These are phyloP conservation scores for Yamadazyma siamensis DNA, from an alignment of 1,139 yeast genomes.

Conservation along the genomic window DNA sequence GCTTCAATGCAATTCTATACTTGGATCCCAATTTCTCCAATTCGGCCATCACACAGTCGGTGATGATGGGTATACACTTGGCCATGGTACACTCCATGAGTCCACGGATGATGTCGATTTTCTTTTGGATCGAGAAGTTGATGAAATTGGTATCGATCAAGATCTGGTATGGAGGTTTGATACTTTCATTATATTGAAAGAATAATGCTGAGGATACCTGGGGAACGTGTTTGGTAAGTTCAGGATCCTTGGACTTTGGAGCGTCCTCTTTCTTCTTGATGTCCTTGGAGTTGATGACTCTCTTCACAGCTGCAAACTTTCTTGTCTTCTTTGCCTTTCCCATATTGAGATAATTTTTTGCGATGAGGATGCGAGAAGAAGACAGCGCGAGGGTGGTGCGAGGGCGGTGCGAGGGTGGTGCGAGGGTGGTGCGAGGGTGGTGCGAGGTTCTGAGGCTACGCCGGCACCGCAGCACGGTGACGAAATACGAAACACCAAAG, in stretches of 20 bases:
- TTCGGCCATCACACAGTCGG: slow-evolving; percentile 98
- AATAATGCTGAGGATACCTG: slow-evolving; percentile 95
- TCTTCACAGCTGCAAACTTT: slow-evolving; percentile 90
- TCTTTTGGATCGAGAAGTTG: slow-evolving; percentile 92
- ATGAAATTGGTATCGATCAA: slow-evolving; percentile 94
- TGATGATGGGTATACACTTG: slow-evolving; percentile 89
- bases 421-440: no score
- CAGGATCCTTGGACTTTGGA: slow-evolving; percentile 52
- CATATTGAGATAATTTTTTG: slow-evolving; percentile 41
- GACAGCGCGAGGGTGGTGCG: neutral
- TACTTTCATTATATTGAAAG: slow-evolving; percentile 90
- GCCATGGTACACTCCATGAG: slow-evolving; percentile 96
- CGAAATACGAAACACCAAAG: no score
- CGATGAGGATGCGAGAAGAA: slow-evolving; percentile 8
- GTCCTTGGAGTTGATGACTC: slow-evolving; percentile 73
- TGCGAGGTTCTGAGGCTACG: neutral
- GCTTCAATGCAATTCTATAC: slow-evolving; percentile 83
- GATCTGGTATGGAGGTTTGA: slow-evolving; percentile 95
- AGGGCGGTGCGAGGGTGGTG: slow-evolving; percentile 1
- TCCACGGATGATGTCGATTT: slow-evolving; percentile 87
- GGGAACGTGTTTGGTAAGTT: slow-evolving; percentile 79
- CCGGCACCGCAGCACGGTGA: no score
- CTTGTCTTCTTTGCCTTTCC: slow-evolving; percentile 95
- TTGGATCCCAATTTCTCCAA: slow-evolving; percentile 93
- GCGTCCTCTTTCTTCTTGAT: slow-evolving; percentile 41